Evolutionary conservation across 1,284 basidiomycete genomes (phyloP).

Genomic region (Thecaphora thlaspeos): DNA sequence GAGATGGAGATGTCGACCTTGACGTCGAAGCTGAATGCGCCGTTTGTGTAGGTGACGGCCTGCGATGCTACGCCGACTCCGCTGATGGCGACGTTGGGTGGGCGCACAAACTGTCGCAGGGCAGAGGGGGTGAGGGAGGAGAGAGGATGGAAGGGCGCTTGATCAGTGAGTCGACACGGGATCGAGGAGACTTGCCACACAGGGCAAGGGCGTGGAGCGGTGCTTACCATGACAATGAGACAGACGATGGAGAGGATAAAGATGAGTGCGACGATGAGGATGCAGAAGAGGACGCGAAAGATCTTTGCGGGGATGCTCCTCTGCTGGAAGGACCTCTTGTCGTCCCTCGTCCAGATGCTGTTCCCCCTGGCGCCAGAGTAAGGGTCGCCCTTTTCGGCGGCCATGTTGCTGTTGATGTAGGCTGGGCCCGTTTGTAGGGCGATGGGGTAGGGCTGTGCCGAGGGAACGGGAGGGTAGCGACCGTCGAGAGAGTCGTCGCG

Average conservation of each 20-base stretch:
- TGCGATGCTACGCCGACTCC: constrained; percentile 23
- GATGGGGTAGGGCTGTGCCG: constrained; percentile 4
- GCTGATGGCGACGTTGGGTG: constrained; percentile 49
- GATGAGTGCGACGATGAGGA: constrained; percentile 43
- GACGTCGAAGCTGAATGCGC: constrained; percentile 42
- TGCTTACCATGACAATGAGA: constrained; percentile 25
- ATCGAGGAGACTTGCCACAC: background rate
- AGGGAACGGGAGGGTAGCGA: constrained; percentile 11
- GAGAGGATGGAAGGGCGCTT: too few species aligned
- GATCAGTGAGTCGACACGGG: too few species aligned
- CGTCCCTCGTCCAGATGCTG: constrained; percentile 49
- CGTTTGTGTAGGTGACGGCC: constrained; percentile 31
- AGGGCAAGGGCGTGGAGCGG: background rate
- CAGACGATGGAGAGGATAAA: constrained; percentile 44
- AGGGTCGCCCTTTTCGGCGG: constrained; percentile 15
- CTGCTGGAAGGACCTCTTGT: constrained; percentile 41
- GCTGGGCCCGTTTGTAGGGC: background rate
- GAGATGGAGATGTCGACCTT: constrained; percentile 46
- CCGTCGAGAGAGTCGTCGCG: constrained; percentile 10
- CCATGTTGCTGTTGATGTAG: constrained; percentile 7
- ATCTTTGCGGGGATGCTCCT: constrained; percentile 43
- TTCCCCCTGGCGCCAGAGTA: constrained; percentile 31
- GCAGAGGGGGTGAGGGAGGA: background rate
- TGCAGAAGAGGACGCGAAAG: constrained; percentile 42
- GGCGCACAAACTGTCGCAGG: constrained; percentile 37